These are phyloP conservation scores for Ceratocystis colombiana DNA, from an alignment of 2,329 filamentous ascomycete species.

Conservation along the genomic window DNA sequence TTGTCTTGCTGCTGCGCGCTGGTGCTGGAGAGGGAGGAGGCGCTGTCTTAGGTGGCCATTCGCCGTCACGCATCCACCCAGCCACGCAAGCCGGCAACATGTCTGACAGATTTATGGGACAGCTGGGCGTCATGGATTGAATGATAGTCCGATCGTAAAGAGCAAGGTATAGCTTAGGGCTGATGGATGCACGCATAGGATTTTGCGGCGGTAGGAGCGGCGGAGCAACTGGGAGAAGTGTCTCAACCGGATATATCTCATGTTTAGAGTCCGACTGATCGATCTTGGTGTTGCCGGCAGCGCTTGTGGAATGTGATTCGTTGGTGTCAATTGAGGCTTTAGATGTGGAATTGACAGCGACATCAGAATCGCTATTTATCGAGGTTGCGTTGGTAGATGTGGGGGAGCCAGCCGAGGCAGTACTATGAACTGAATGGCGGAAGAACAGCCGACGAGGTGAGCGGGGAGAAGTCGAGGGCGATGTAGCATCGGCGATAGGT, in stretches of 20 bases:
- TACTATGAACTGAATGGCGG: constrained; percentile 37
- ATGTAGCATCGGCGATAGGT: constrained; percentile 29
- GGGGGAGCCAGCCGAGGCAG: constrained; percentile 28
- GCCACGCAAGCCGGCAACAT: constrained; percentile 71
- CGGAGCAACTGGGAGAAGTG: constrained; percentile 59
- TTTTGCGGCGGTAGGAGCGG: constrained; percentile 65
- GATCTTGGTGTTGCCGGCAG: neutral
- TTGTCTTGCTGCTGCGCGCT: constrained; percentile 37
- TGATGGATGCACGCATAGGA: constrained; percentile 67
- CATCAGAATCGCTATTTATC: constrained; percentile 30
- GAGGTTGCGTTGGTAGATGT: constrained; percentile 25
- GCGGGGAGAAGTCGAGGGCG: constrained; percentile 35
- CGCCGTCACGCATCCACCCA: constrained; percentile 86
- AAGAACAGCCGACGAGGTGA: constrained; percentile 44
- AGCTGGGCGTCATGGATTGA: constrained; percentile 67
- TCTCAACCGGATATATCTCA: constrained; percentile 43
- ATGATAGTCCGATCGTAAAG: constrained; percentile 86
- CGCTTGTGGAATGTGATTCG: constrained; percentile 12
- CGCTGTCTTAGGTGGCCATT: constrained; percentile 69
- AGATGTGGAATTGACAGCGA: constrained; percentile 34
- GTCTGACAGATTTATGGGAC: constrained; percentile 78
- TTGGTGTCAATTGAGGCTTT: constrained; percentile 36
- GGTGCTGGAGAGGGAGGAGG: constrained; percentile 37
- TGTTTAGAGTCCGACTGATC: neutral
- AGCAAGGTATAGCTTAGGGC: constrained; percentile 60